These are phyloP conservation scores for Fimicolochytrium jonesii DNA, from an alignment of 192 early-diverging fungal genomes.

Conservation along the genomic window DNA sequence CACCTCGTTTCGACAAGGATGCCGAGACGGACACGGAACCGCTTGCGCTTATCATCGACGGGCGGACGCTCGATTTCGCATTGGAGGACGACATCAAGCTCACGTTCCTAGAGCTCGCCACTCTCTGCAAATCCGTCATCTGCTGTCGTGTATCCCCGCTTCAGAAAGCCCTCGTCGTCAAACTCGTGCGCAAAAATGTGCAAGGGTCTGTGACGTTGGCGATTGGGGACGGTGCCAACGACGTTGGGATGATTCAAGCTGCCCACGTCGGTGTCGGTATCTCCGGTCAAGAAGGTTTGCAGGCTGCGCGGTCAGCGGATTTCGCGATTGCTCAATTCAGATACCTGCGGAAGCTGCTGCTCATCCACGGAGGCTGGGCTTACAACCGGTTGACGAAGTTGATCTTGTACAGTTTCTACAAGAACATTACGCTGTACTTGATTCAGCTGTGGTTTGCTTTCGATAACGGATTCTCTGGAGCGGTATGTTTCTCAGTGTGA, in stretches of 20 bases:
- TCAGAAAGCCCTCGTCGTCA: constrained; percentile 97
- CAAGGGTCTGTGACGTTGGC: constrained; percentile 81
- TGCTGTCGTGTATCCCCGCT: constrained; percentile 98
- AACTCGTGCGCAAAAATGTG: constrained; percentile 85
- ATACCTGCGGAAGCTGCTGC: constrained; percentile 86
- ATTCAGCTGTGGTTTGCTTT: constrained; percentile 97
- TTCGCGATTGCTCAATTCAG: constrained; percentile 97
- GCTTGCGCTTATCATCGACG: constrained; percentile 94
- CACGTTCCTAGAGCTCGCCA: constrained; percentile 83
- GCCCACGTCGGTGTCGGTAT: constrained; percentile 98
- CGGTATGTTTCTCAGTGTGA: constrained; percentile 26
- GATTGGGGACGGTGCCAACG: constrained; percentile 99
- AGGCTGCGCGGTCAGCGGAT: constrained; percentile 93
- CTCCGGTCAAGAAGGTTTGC: constrained; percentile 91
- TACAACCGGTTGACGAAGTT: constrained; percentile 93
- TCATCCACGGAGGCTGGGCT: constrained; percentile 98
- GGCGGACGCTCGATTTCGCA: constrained; percentile 85
- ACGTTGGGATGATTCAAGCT: constrained; percentile 99
- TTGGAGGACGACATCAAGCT: constrained; percentile 67
- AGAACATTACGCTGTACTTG: constrained; percentile 96
- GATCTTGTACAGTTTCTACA: constrained; percentile 97
- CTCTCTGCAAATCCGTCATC: constrained; percentile 88
- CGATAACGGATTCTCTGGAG: constrained; percentile 93
- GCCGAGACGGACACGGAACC: constrained; percentile 41
- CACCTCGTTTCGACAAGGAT: constrained; percentile 39